Conservation (phyloP, 768 basidiomycete species). For the Botryobasidium botryosum region DNA sequence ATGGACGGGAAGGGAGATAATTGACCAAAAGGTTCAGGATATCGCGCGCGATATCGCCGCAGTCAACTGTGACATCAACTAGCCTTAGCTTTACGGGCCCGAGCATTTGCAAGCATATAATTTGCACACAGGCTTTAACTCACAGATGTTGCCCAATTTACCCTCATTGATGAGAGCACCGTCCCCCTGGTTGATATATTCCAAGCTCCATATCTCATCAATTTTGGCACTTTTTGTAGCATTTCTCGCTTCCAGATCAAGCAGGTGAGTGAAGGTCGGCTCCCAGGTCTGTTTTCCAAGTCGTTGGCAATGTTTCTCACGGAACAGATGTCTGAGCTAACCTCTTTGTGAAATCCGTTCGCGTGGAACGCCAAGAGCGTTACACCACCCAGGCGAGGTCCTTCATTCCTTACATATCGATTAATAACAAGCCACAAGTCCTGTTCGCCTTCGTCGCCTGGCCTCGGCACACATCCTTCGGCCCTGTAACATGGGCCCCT, state of each 20-base stretch:
- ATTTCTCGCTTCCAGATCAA: constrained; percentile 23
- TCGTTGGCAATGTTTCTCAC: neutral
- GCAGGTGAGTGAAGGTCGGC: constrained; percentile 36
- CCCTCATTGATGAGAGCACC: constrained; percentile 51
- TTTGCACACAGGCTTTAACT: constrained; percentile 15
- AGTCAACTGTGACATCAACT: constrained; percentile 51
- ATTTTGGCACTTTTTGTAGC: constrained; percentile 24
- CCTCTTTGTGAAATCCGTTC: constrained; percentile 83
- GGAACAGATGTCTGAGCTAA: constrained; percentile 17
- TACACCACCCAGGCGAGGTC: constrained; percentile 20
- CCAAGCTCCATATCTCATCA: constrained; percentile 69
- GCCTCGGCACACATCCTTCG: too few species aligned
- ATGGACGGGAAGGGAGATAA: constrained; percentile 35
- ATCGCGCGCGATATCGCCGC: constrained; percentile 63
- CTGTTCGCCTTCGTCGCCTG: constrained; percentile 6
- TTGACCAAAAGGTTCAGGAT: constrained; percentile 54
- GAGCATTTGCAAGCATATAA: neutral
- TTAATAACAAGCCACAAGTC: constrained; percentile 57
- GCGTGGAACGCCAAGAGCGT: constrained; percentile 31
- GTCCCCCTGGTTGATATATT: constrained; percentile 75
- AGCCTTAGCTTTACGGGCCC: neutral
- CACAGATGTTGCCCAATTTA: constrained; percentile 41
- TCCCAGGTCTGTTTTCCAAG: constrained; percentile 50
- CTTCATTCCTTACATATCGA: constrained; percentile 36
- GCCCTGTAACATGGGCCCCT: too few species aligned